phyloP scores from a whole-genome alignment of 1,284 basidiomycete species.

The Exsudoporus floridanus region DNA sequence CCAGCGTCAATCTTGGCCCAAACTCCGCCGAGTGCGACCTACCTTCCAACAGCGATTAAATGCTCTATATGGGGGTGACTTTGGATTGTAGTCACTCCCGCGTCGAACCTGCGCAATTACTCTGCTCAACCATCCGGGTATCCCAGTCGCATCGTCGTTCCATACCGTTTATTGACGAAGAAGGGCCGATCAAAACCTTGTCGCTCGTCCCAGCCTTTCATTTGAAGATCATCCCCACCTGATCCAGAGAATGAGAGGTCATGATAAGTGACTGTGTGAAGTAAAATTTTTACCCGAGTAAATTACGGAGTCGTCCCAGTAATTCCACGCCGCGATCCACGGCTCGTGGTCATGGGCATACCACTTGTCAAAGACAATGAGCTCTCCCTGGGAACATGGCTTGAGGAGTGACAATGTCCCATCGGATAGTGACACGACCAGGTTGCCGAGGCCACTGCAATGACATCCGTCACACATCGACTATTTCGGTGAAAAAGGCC shows the following conservation, averaged over 20 bases:
- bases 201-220: slow-evolving; percentile 93
- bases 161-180: slow-evolving; percentile 74
- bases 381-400: slow-evolving; percentile 41
- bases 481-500: not conserved
- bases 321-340: slow-evolving; percentile 92
- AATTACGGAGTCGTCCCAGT: slow-evolving; percentile 73
- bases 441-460: slow-evolving; percentile 48
- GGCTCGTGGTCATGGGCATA: slow-evolving; percentile 92
- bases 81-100: slow-evolving; percentile 91
- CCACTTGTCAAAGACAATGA: slow-evolving; percentile 63
- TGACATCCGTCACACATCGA: not conserved
- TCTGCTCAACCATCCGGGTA: slow-evolving; percentile 1
- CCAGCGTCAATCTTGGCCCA: not conserved
- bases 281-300: slow-evolving; percentile 69
- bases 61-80: slow-evolving; percentile 79
- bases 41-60: slow-evolving; percentile 91
- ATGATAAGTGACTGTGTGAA: not conserved
- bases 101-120: slow-evolving; percentile 61
- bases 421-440: slow-evolving; percentile 80
- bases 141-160: not conserved
- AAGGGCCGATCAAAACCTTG: slow-evolving; percentile 59
- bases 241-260: slow-evolving; percentile 2
- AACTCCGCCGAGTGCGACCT: slow-evolving; percentile 5
- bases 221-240: slow-evolving; percentile 92
- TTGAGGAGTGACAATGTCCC: slow-evolving; percentile 67